Percentiles rank a stretch among this genome's conserved stretches.
These are phyloP conservation scores for Cladosporium sp. DNA, from an alignment of 2,329 filamentous ascomycete genomes.

Conservation along the genomic window DNA sequence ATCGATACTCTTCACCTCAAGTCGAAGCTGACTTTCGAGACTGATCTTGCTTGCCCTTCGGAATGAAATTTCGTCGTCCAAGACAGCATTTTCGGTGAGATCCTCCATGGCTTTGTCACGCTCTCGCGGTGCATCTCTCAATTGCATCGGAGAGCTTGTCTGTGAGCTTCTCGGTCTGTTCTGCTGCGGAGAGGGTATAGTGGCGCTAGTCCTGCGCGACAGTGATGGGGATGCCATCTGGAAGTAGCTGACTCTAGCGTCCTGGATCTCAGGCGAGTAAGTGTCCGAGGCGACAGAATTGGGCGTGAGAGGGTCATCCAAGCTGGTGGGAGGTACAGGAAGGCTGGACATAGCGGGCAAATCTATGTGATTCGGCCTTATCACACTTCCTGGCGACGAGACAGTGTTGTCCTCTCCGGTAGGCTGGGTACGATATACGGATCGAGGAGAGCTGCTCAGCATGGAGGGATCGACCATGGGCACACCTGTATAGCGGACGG, in stretches of 20 bases:
- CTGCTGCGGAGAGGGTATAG: not conserved
- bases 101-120: not conserved
- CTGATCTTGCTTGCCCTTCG: conserved; percentile 32
- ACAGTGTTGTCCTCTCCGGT: not conserved
- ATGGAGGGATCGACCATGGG: conserved; percentile 1
- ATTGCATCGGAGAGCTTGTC: conserved; percentile 1
- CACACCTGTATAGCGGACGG: not conserved
- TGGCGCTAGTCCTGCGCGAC: conserved; percentile 1
- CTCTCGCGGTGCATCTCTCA: not conserved
- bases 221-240: conserved; percentile 6
- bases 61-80: conserved; percentile 4
- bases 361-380: not conserved
- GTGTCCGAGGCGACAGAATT: conserved; percentile 1
- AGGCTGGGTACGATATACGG: not conserved
- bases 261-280: conserved; percentile 12
- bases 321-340: not conserved
- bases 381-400: not conserved
- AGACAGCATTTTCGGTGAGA: not conserved
- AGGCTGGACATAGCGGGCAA: not conserved
- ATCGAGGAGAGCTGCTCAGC: conserved; percentile 1
- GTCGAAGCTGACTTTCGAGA: conserved; percentile 31
- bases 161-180: not conserved
- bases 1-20: conserved; percentile 29
- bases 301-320: not conserved
- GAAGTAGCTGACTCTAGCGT: conserved; percentile 14